phyloP scores from a whole-genome alignment of 805 yeast genomes.

The Candida ipomoeae region DNA sequence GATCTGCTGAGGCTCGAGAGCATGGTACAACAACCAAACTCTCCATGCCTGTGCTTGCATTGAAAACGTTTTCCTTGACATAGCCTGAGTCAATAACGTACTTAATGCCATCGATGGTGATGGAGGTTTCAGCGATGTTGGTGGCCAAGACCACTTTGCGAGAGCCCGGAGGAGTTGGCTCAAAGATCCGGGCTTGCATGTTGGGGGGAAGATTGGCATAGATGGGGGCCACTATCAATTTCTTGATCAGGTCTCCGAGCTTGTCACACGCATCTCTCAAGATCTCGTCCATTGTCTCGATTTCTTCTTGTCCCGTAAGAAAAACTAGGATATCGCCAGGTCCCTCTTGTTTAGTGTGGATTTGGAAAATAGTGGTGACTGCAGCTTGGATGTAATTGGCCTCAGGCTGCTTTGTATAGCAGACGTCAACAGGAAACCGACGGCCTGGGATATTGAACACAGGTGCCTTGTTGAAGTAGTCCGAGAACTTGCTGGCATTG shows the following conservation, averaged over 20 bases:
- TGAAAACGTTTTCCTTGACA: slow-evolving; percentile 42
- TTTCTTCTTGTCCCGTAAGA: slow-evolving; percentile 95
- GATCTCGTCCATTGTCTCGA: slow-evolving; percentile 74
- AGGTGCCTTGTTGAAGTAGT: slow-evolving; percentile 79
- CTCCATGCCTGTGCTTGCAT: slow-evolving; percentile 42
- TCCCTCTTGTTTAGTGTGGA: slow-evolving; percentile 62
- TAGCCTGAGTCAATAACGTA: slow-evolving; percentile 45
- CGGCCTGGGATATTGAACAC: slow-evolving; percentile 89
- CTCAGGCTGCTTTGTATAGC: slow-evolving; percentile 82
- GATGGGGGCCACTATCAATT: slow-evolving; percentile 75
- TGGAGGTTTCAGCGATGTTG: slow-evolving; percentile 66
- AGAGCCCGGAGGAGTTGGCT: slow-evolving; percentile 73
- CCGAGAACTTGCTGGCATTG: slow-evolving; percentile 82
- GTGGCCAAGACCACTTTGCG: slow-evolving; percentile 92
- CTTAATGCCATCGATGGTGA: slow-evolving; percentile 41
- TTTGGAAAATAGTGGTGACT: slow-evolving; percentile 79
- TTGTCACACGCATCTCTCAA: slow-evolving; percentile 60
- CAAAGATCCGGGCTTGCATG: slow-evolving; percentile 75
- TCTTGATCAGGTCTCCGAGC: slow-evolving; percentile 57
- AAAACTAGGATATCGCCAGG: slow-evolving; percentile 88
- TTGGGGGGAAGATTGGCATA: slow-evolving; percentile 90
- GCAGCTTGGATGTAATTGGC: slow-evolving; percentile 90
- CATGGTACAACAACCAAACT: slow-evolving; percentile 44
- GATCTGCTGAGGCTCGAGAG: slow-evolving; percentile 44
- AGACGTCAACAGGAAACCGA: slow-evolving; percentile 84